A percentile compares a stretch with the other conserved stretches of the same genome.
Evolutionary conservation across 306 rosid genomes (phyloP).

Genomic region (Prosopis cineraria): DNA sequence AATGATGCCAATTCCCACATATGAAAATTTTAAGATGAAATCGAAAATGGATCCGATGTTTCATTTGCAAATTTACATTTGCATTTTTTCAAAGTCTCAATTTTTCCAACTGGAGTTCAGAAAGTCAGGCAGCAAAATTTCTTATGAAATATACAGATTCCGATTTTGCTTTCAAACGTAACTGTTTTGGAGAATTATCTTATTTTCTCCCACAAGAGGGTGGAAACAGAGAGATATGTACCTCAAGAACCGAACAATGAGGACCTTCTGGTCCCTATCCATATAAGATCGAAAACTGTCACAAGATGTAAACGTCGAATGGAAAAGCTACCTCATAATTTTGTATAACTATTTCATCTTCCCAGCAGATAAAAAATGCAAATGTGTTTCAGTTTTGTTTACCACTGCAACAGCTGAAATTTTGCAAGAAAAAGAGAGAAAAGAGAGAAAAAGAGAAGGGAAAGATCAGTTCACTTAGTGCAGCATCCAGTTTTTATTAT

Average conservation of each 20-base stretch:
- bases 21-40: background rate
- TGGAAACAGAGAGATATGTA: background rate
- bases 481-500: background rate
- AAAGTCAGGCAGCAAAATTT: no score
- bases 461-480: background rate
- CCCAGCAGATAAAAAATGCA: conserved; percentile 41
- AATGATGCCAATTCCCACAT: background rate
- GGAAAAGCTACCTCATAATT: conserved; percentile 20
- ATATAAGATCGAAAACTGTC: background rate
- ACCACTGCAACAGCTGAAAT: conserved; percentile 18
- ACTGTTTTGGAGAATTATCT: background rate
- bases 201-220: background rate
- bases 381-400: conserved; percentile 28
- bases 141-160: background rate
- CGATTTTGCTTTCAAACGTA: no score
- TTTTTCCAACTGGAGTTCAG: no score
- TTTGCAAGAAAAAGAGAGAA: background rate
- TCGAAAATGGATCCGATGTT: no score
- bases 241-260: conserved; percentile 18
- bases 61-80: no score
- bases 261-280: conserved; percentile 1
- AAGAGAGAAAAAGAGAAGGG: background rate
- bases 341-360: conserved; percentile 35
- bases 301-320: background rate
- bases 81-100: no score